Base-by-base conservation (phyloP, 2,329 filamentous ascomycete species). In the Trichoderma sp. region DNA sequence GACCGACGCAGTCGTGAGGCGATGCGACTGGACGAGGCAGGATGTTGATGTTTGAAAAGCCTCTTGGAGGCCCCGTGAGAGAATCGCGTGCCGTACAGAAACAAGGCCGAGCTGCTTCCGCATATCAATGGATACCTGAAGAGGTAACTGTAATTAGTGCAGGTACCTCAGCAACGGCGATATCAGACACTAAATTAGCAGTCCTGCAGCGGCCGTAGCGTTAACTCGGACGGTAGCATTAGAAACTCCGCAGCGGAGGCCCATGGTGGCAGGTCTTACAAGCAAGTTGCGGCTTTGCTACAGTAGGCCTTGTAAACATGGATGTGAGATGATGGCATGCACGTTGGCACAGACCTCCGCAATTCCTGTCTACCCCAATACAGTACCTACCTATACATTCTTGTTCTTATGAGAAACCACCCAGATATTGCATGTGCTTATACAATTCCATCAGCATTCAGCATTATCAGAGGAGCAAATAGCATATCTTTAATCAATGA, bases 71-170 rank as follows among this genome's bases (percentile, higher is more conserved):
- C 41, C 45, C 24, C 33, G 68, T 50, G 56, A 21, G 45, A 33
- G 53, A 33, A 62, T 45, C 33, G 60, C 56, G 27, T 18, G 16
- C 24, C 31, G 31, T 18, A 31, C 31, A 18, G 29, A 62, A 16
- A 60, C 27, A 69, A 60, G 45, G 53, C 67, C 27, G 68, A 71
- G 56, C 18, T 27, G 50, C 50, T 56, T 56, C 21, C 50, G 45
- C 45, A 53, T 11, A 38, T 38, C 35, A 38, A 38, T 38, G 35
- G 35, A 53, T 53, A 53, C 63, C 33, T 65, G 60, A 63, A 35
- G 29, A 35, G 60, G 33, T 63, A 63, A 63, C 67, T 71, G 35
- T 45, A 71, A 71, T 62, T 71, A 62, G 67, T 62, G 53, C 64
- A 41, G 67, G 35, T 41, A 71, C 41, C 38, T 63, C 56, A 21